Evolutionary conservation across 225 moss, liverwort and hornwort genomes (phyloP), one percentile per base, ranked within the genome.

Genomic region (Pleurozium schreberi): DNA sequence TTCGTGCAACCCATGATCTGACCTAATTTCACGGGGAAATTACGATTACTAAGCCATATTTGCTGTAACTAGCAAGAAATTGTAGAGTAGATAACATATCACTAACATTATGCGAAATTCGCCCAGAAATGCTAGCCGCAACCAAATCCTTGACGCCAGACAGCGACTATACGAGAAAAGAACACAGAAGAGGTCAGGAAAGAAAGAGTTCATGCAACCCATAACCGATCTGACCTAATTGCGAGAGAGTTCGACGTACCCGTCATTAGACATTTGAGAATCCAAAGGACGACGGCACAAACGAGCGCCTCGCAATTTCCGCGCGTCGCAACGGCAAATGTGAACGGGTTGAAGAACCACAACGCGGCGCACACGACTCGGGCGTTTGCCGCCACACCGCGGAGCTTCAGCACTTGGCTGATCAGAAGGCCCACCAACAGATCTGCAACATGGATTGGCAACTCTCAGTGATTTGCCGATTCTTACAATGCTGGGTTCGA

Each of bases 331-430:
- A 99, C 96, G 30, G 99, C 93, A 88, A 96, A 96, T 15, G 99
- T 99, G 94, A 96, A 97, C 22, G 99, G 99, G 88, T 99, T 99
- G 95, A 99, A 99, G 83, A 97, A 90, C 99, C 99, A 99, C 88
- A 94, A 87, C 30, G 95, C 96, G 22, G 92, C 95, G 86, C 94
- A 95, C 23, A 92, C 90, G 28, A 90, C 81, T 83, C 91, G 92
- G 91, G 82, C 89, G 91, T 92, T 94, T 86, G 38, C 82, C 73
- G 94, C 86, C 82, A 95, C 93, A 10, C 94, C 93, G 27, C 97
- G 94, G 66, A 96, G 93, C 91, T 92, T 94, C 71, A 99, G 88
- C 75, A 94, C 90, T 90, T 95, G 96, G 87, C 89, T 87, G 71
- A 99, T 96, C 69, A 97, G 89, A 84, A 93, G 88, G 7, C 95